Conservation (phyloP, 306 rosid genomes). For the Betula pendula region DNA sequence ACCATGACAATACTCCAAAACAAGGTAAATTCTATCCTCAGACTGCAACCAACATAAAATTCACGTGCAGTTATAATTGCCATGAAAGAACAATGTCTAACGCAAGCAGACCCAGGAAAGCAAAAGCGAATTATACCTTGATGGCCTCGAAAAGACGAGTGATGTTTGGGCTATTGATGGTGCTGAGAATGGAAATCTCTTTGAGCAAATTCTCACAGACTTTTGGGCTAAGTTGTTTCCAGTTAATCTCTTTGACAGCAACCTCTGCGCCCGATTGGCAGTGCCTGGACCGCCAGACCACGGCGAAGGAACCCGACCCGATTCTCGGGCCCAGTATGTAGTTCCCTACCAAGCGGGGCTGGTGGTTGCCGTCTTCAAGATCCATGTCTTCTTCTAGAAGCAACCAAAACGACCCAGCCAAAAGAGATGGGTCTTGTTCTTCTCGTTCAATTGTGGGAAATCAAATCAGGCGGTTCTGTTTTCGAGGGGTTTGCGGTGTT, state of each 20-base stretch:
- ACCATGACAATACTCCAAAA: slow-evolving; percentile 93
- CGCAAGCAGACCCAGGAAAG: not conserved
- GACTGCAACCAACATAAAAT: slow-evolving; percentile 43
- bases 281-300: slow-evolving; percentile 73
- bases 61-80: not conserved
- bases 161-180: slow-evolving; percentile 81
- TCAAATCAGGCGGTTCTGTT: slow-evolving; percentile 10
- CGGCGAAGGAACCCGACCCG: slow-evolving; percentile 94
- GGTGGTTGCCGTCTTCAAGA: slow-evolving; percentile 25
- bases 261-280: slow-evolving; percentile 73
- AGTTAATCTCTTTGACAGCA: slow-evolving; percentile 84
- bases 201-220: slow-evolving; percentile 67
- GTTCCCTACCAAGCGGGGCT: slow-evolving; percentile 59
- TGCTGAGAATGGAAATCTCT: slow-evolving; percentile 84
- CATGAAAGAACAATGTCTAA: not conserved
- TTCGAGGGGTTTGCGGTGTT: not conserved
- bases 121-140: slow-evolving; percentile 37
- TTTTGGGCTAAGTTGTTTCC: slow-evolving; percentile 58
- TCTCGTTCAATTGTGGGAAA: not conserved
- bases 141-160: slow-evolving; percentile 68
- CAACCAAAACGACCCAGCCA: slow-evolving; percentile 22
- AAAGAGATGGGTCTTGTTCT: slow-evolving; percentile 20
- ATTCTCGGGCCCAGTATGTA: slow-evolving; percentile 72
- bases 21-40: slow-evolving; percentile 76
- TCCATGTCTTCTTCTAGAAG: slow-evolving; percentile 42